Conservation (phyloP, 2,329 filamentous ascomycete genomes). For the Scytalidium lignicola region DNA sequence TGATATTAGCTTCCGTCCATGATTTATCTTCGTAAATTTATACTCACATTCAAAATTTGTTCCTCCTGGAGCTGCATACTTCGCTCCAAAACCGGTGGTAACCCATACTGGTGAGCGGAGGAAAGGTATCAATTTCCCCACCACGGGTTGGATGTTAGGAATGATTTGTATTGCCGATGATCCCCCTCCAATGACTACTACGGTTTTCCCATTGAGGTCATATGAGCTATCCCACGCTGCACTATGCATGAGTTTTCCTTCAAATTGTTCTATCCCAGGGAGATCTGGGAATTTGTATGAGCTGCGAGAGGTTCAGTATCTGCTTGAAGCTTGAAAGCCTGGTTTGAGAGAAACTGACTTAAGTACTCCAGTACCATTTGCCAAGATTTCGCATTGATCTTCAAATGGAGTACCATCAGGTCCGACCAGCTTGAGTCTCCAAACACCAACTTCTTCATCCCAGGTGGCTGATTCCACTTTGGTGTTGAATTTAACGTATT, state of each 20-base stretch:
- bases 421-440: slow-evolving; percentile 22
- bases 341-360: slow-evolving; percentile 30
- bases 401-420: slow-evolving; percentile 11
- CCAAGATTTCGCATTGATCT: slow-evolving; percentile 41
- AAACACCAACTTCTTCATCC: slow-evolving; percentile 36
- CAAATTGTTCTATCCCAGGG: slow-evolving; percentile 43
- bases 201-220: slow-evolving; percentile 40
- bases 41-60: slow-evolving; percentile 14
- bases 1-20: not conserved
- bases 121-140: slow-evolving; percentile 46
- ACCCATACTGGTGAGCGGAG: slow-evolving; percentile 55
- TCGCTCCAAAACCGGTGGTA: slow-evolving; percentile 20
- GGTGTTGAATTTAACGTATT: slow-evolving; percentile 39
- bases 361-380: slow-evolving; percentile 44
- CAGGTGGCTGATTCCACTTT: slow-evolving; percentile 37
- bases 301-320: not conserved
- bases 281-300: slow-evolving; percentile 45
- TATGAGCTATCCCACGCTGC: slow-evolving; percentile 48
- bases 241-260: slow-evolving; percentile 48
- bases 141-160: slow-evolving; percentile 40
- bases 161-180: slow-evolving; percentile 50
- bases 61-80: slow-evolving; percentile 13
- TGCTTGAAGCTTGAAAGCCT: no score
- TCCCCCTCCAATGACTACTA: slow-evolving; percentile 51
- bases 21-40: not conserved